These are phyloP conservation scores for Coemansia furcata DNA, from an alignment of 192 early-diverging fungal species.

Conservation along the genomic window DNA sequence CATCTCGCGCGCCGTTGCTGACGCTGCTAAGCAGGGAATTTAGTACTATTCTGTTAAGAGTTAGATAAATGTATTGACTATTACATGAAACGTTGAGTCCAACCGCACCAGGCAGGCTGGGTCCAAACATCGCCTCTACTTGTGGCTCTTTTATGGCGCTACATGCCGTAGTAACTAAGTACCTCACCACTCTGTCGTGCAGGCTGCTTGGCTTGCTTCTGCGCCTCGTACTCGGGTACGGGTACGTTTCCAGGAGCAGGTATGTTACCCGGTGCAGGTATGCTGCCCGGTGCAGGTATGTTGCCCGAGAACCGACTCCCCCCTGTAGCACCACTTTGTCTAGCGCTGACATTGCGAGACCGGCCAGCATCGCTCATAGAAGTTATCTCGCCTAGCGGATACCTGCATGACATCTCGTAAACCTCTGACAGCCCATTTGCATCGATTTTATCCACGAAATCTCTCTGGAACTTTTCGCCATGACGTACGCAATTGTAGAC, in stretches of 20 bases:
- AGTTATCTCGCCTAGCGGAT: slow-evolving; percentile 33
- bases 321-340: slow-evolving; percentile 17
- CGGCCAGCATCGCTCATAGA: slow-evolving; percentile 21
- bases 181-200: neutral
- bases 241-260: no score
- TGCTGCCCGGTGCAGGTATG: slow-evolving; percentile 18
- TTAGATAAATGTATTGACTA: neutral
- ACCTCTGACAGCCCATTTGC: slow-evolving; percentile 27
- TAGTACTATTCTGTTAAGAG: neutral
- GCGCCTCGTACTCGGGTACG: neutral
- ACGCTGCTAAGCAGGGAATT: slow-evolving; percentile 46
- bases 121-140: neutral
- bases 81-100: neutral
- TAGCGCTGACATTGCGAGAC: slow-evolving; percentile 10
- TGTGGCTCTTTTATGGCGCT: neutral
- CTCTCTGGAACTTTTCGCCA: slow-evolving; percentile 14
- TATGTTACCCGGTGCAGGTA: no score
- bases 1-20: slow-evolving; percentile 79
- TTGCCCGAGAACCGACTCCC: slow-evolving; percentile 19
- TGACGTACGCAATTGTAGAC: slow-evolving; percentile 22
- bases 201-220: neutral
- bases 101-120: neutral
- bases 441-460: slow-evolving; percentile 25
- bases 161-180: slow-evolving; percentile 6
- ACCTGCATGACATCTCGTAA: slow-evolving; percentile 38